Base-by-base conservation (phyloP, 169 alveolate species). In the Theileria orientalis region DNA sequence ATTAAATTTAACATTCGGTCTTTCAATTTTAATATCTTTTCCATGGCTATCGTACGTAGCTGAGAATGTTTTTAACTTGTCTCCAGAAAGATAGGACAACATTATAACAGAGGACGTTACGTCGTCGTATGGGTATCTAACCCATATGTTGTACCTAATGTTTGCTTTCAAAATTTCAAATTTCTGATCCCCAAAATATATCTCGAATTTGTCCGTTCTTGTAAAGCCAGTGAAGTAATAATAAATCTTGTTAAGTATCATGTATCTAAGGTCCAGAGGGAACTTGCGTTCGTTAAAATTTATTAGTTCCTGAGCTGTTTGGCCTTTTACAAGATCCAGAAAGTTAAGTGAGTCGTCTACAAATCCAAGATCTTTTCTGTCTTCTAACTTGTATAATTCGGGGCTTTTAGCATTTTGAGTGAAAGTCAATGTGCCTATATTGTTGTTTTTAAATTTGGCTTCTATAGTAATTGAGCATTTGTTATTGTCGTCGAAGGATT, bases 151-250 rank as follows among this genome's bases (percentile, higher is more conserved):
- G 66, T 52, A 79, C 21, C 56, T 66, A 16, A 14, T 27, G 8
- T 35, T 52, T 1, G 67, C 14, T 2, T 1, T 23, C n/a, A 47
- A 49, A 19, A 79, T 29, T 2, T 1, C 19, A 16, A 32, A 16
- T 16, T 33, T 40, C 47, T 35, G 61, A 2, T 49, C 32, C 3
- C 87, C 87, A 68, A 70, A 79, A 25, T 16, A 14, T 7, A 79
- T 25, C 14, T 23, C 33, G 23, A 69, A 41, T 5, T 69, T 69
- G 8, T 57, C 35, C 23, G 41, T 25, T 57, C 37, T 32, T 3
- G 74, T 49, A 33, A 27, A 25, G 9, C 87, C 87, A 14, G 87
- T 79, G 71, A 71, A 70, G 67, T 79, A 79, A 52, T 57, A 41
- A 61, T 23, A 37, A 60, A 25, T 7, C 29, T 54, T 32, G 59